Evolutionary conservation across 768 basidiomycete species (phyloP).

Genomic region (Boletus rex-veris): DNA sequence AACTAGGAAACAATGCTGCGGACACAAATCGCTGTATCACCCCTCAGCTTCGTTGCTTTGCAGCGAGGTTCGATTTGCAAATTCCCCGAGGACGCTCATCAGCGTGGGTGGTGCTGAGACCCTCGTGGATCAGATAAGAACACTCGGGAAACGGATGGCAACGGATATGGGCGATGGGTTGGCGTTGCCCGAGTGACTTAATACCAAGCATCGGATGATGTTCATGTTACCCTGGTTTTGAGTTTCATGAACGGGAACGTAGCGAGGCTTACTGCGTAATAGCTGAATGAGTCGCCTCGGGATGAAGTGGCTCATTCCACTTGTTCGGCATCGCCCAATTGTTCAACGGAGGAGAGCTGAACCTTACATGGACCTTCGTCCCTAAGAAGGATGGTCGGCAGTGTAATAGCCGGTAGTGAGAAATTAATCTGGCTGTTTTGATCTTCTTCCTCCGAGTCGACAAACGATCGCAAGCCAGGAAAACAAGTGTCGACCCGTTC

Average conservation of each 20-base stretch:
- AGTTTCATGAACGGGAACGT: slow-evolving; percentile 52
- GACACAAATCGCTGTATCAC: slow-evolving; percentile 46
- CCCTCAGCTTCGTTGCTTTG: slow-evolving; percentile 44
- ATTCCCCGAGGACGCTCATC: slow-evolving; percentile 35
- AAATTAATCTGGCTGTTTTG: slow-evolving; percentile 8
- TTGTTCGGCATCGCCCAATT: slow-evolving; percentile 18
- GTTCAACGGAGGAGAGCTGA: slow-evolving; percentile 5
- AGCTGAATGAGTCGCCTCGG: slow-evolving; percentile 40
- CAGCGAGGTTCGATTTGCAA: slow-evolving; percentile 29
- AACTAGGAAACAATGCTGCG: slow-evolving; percentile 37
- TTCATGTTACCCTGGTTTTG: slow-evolving; percentile 46
- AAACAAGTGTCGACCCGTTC: slow-evolving; percentile 1
- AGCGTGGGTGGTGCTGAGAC: slow-evolving; percentile 30
- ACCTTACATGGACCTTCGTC: slow-evolving; percentile 3
- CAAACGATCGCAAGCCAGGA: slow-evolving; percentile 1
- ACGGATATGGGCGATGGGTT: slow-evolving; percentile 32
- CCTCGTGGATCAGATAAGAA: slow-evolving; percentile 36
- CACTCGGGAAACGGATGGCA: slow-evolving; percentile 21
- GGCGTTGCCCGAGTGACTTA: slow-evolving; percentile 22
- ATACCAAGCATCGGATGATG: slow-evolving; percentile 27
- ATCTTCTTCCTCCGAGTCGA: slow-evolving; percentile 10
- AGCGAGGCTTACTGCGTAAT: slow-evolving; percentile 44
- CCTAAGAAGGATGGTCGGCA: slow-evolving; percentile 11
- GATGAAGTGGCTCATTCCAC: slow-evolving; percentile 20
- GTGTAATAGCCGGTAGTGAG: slow-evolving; percentile 11